These are phyloP conservation scores for Fraxinus nigra DNA, from an alignment of 305 asterid genomes.

Conservation along the genomic window DNA sequence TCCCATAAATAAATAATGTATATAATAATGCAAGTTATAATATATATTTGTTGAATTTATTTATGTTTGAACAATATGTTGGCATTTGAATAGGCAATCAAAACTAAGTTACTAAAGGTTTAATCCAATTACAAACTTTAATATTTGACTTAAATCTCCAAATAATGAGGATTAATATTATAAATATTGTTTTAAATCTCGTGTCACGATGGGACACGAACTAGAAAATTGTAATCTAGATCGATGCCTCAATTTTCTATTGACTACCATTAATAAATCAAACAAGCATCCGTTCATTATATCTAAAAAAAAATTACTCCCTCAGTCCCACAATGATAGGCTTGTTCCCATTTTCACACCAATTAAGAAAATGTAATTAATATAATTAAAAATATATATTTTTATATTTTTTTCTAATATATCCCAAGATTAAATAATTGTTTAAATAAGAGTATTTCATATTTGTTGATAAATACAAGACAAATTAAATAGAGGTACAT, in stretches of 20 bases:
- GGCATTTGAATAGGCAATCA: background rate
- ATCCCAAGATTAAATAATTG: too few relatives aligned
- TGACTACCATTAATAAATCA: background rate
- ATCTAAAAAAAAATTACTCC: background rate
- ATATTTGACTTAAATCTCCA: background rate
- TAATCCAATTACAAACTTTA: background rate
- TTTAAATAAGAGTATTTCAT: too few relatives aligned
- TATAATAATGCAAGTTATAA: background rate
- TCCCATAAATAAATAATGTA: background rate
- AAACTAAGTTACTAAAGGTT: background rate
- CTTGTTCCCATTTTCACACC: background rate
- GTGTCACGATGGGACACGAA: background rate
- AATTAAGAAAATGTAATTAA: background rate
- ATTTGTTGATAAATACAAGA: background rate
- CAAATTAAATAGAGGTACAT: too few relatives aligned
- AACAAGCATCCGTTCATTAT: background rate
- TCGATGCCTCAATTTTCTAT: background rate
- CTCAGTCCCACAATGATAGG: background rate
- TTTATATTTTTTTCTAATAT: too few relatives aligned
- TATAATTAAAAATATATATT: too few relatives aligned
- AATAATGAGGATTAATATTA: background rate
- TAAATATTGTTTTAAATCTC: background rate
- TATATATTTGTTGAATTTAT: background rate
- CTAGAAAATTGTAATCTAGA: background rate
- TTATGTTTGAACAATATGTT: background rate